Conservation (phyloP, 202 grass and related monocot genomes). For the Zizania palustris region DNA sequence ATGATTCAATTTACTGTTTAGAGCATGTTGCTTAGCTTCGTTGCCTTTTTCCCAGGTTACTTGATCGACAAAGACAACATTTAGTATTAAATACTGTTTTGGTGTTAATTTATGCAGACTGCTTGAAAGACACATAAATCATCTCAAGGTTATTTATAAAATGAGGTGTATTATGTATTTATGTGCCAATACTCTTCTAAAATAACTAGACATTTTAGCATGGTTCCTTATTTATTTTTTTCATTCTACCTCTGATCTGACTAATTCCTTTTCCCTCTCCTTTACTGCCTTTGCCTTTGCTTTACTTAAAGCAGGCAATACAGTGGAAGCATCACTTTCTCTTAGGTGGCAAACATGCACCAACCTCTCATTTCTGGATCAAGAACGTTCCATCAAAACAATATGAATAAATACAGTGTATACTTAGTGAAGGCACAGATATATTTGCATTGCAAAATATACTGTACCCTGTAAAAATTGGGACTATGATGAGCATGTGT, state of each 20-base stretch:
- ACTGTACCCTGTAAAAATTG: slow-evolving; percentile 12
- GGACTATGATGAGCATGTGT: slow-evolving; percentile 35
- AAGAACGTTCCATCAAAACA: neutral
- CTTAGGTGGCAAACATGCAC: slow-evolving; percentile 45
- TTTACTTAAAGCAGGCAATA: slow-evolving; percentile 48
- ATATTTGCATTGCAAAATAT: slow-evolving; percentile 15
- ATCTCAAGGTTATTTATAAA: neutral
- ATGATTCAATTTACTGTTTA: slow-evolving; percentile 20
- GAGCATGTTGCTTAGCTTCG: neutral
- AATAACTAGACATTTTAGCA: slow-evolving; percentile 12
- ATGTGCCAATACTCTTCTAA: neutral
- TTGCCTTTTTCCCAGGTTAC: slow-evolving; percentile 8
- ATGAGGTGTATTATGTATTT: neutral
- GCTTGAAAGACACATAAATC: neutral
- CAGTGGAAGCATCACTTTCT: slow-evolving; percentile 44
- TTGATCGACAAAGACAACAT: slow-evolving; percentile 7
- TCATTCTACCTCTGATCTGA: slow-evolving; percentile 2
- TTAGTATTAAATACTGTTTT: neutral
- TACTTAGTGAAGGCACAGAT: neutral
- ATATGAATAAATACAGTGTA: neutral
- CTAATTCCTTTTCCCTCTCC: neutral
- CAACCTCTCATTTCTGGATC: slow-evolving; percentile 21
- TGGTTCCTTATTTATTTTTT: neutral
- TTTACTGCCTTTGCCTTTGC: neutral
- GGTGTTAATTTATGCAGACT: neutral